These are phyloP conservation scores for Apiospora aurea DNA, from an alignment of 2,329 filamentous ascomycete genomes.

Conservation along the genomic window DNA sequence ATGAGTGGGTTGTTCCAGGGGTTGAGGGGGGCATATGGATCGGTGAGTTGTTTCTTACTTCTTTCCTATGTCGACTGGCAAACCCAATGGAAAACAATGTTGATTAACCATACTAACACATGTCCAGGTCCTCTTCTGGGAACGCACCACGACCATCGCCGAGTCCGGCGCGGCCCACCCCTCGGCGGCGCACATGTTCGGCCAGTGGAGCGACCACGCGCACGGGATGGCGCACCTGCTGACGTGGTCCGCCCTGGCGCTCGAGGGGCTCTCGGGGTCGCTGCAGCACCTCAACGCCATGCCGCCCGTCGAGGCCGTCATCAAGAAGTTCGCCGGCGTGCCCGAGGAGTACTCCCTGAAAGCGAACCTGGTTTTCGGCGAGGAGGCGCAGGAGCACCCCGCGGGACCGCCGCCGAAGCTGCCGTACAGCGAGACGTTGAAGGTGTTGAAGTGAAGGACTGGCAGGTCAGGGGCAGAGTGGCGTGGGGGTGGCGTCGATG, in stretches of 20 bases:
- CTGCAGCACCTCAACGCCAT: slow-evolving; percentile 37
- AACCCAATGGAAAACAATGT: no score
- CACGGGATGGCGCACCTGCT: slow-evolving; percentile 35
- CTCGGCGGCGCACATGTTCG: slow-evolving; percentile 32
- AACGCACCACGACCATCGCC: slow-evolving; percentile 32
- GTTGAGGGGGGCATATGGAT: slow-evolving; percentile 36
- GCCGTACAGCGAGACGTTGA: slow-evolving; percentile 37
- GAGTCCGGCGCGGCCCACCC: slow-evolving; percentile 30
- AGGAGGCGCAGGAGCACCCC: slow-evolving; percentile 33
- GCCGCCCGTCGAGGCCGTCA: slow-evolving; percentile 33
- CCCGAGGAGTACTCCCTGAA: slow-evolving; percentile 33
- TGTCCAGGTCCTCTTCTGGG: slow-evolving; percentile 36
- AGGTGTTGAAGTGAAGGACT: slow-evolving; percentile 22
- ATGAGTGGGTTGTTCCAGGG: slow-evolving; percentile 31
- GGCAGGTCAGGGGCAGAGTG: no score
- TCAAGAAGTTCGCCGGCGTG: slow-evolving; percentile 32
- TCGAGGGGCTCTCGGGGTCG: slow-evolving; percentile 37
- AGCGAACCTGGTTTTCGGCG: slow-evolving; percentile 36
- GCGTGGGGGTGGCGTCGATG: no score
- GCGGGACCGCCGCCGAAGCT: slow-evolving; percentile 31
- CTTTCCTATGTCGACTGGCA: no score
- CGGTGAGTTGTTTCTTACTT: no score
- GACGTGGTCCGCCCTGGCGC: slow-evolving; percentile 35
- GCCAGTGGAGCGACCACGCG: slow-evolving; percentile 32
- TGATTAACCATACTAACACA: no score